Base-by-base conservation (phyloP, 805 yeast genomes). In the Hanseniaspora meyeri region DNA sequence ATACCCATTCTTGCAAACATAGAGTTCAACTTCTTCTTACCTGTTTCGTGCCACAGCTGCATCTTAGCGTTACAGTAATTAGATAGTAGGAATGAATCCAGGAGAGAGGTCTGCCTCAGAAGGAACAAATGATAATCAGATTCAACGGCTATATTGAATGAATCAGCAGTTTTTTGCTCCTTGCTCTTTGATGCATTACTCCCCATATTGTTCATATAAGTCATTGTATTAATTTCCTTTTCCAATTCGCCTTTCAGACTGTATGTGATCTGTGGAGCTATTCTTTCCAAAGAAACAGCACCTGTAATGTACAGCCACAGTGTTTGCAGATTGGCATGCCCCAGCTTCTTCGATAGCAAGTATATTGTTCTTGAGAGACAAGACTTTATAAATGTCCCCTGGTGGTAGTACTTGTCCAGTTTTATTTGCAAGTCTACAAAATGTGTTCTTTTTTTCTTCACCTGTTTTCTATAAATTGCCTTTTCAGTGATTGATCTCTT, bases 1-100 rank as follows among this genome's bases (percentile, higher is more conserved):
- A 93, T 84, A 8, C 98, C 98, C 96, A 95, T 93, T 62, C 85
- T 80, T 1, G 98, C 98, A 71, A 93, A 87, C 79, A 93, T 77
- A 63, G 89, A 88, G 66, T 90, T 95, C 51, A 93, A 72, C 61
- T 82, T 78, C 65, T 87, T 88, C 61, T 83, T 78, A 6, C 99
- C 98, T 58, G 85, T 90, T 64, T 87, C 96, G 36, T 90, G 84
- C 93, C 96, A 93, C 40, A 93, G 72, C 57, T 81, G 81, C 57
- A 93, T 72, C 66, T 89, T 87, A 12, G 97, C 85, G 64, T 90
- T 87, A 37, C 91, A 89, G 64, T 83, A 91, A 59, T 88, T 83
- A n/a, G 96, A 87, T 66, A 90, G 93, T 64, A 81, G 79, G 68
- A 95, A 88, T 59, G 96, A 77, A 61, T 91, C 95, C 70, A 93